phyloP scores from a whole-genome alignment of 2,329 filamentous ascomycete genomes.

The Dichotomopilus funicola region DNA sequence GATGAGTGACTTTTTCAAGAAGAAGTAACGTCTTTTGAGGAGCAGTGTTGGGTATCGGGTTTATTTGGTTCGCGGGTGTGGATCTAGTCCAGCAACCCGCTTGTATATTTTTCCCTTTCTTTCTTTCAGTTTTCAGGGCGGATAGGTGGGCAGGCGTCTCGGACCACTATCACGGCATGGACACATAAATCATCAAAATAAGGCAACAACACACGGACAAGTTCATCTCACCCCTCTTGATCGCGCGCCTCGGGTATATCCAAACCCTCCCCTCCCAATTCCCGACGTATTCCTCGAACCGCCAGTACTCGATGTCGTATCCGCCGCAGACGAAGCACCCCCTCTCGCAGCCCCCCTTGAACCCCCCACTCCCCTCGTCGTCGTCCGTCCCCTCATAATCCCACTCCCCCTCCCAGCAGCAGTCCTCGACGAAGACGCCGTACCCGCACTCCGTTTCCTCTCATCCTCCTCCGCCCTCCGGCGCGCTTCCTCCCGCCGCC shows the following conservation, averaged over 20 bases:
- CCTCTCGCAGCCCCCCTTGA: constrained; percentile 15
- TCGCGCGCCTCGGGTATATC: constrained; percentile 48
- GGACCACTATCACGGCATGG: neutral
- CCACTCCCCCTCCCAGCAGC: constrained; percentile 19
- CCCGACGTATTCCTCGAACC: constrained; percentile 34
- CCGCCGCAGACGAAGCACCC: constrained; percentile 6
- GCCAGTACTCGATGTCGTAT: constrained; percentile 26
- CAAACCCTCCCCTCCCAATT: constrained; percentile 38
- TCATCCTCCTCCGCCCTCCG: constrained; percentile 58
- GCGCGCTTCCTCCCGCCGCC: constrained; percentile 64
- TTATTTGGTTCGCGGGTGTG: neutral
- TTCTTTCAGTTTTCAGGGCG: too few species aligned
- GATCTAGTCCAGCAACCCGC: too few species aligned
- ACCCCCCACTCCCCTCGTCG: constrained; percentile 9
- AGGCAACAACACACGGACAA: neutral
- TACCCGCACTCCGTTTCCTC: constrained; percentile 35
- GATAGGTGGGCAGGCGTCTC: constrained; percentile 1
- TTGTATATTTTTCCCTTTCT: too few species aligned
- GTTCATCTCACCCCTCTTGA: constrained; percentile 31
- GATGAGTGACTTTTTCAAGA: constrained; percentile 88
- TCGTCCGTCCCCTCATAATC: constrained; percentile 12
- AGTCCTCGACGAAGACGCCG: constrained; percentile 25
- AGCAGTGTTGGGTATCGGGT: constrained; percentile 27
- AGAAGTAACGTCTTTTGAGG: constrained; percentile 37
- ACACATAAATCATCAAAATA: neutral